These are phyloP conservation scores for Acacia concinna DNA, from an alignment of 331 rosid genomes.

Conservation along the genomic window DNA sequence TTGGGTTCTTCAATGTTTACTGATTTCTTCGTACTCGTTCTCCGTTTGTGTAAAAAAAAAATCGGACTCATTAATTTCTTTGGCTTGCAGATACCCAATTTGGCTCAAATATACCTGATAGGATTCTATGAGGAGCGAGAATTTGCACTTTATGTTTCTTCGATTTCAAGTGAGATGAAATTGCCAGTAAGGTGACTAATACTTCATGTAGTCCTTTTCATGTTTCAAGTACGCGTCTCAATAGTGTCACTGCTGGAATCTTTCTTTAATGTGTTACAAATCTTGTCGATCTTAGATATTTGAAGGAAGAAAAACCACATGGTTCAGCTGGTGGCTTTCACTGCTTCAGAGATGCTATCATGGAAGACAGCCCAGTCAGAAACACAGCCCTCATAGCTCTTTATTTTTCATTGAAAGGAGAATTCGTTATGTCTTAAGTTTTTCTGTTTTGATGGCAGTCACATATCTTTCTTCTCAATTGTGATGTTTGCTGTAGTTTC, in stretches of 20 bases:
- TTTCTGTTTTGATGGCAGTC: constrained; percentile 58
- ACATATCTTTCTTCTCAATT: constrained; percentile 82
- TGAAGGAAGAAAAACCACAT: constrained; percentile 95
- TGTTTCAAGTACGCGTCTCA: neutral
- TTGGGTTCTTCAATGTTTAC: neutral
- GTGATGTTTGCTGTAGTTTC: constrained; percentile 97
- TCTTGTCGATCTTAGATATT: constrained; percentile 58
- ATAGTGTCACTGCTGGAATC: constrained; percentile 14
- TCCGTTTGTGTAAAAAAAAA: neutral
- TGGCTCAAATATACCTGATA: constrained; percentile 79
- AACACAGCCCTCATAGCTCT: constrained; percentile 4
- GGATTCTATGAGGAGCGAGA: constrained; percentile 97
- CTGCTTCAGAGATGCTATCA: constrained; percentile 77
- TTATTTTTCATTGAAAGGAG: neutral
- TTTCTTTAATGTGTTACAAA: constrained; percentile 17
- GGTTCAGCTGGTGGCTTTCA: constrained; percentile 93
- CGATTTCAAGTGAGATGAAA: constrained; percentile 87
- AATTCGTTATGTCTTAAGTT: constrained; percentile 10
- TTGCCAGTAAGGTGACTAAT: constrained; percentile 81
- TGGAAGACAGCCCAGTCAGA: constrained; percentile 89
- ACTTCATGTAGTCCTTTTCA: neutral
- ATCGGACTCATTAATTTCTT: neutral
- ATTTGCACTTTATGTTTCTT: constrained; percentile 85
- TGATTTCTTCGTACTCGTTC: neutral
- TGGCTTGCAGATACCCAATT: constrained; percentile 70